These are phyloP conservation scores for Thalassiosira mediterranea DNA, from an alignment of 352 stramenopile species.

Conservation along the genomic window DNA sequence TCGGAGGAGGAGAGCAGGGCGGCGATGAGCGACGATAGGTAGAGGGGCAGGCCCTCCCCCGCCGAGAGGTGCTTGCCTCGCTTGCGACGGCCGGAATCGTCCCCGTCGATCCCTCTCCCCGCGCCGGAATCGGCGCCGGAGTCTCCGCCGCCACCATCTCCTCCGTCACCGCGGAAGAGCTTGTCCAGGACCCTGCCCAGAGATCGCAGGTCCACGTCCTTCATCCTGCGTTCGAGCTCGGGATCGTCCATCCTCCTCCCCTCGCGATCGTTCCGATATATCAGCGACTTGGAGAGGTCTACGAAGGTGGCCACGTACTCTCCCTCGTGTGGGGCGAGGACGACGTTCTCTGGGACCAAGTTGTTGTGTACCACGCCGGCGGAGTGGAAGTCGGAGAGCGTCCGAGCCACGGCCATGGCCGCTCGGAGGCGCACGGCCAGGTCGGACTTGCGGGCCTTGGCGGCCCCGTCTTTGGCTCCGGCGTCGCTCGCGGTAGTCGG, in stretches of 20 bases:
- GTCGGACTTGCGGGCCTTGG: no score
- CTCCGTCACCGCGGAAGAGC: conserved; percentile 5
- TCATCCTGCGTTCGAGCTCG: background rate
- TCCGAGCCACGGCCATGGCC: conserved; percentile 48
- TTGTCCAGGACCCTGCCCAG: conserved; percentile 13
- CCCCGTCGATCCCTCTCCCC: no score
- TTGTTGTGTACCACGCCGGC: conserved; percentile 43
- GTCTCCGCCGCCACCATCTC: no score
- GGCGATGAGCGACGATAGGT: conserved; percentile 11
- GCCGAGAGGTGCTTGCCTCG: conserved; percentile 1
- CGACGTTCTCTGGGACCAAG: conserved; percentile 35
- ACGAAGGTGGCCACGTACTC: conserved; percentile 51
- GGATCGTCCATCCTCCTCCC: no score
- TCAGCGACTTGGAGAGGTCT: conserved; percentile 20
- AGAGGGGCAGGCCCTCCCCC: conserved; percentile 19
- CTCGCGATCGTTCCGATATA: background rate
- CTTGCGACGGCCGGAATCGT: no score
- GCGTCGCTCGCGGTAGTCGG: background rate
- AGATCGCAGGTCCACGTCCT: conserved; percentile 1
- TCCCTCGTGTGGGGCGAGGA: conserved; percentile 31
- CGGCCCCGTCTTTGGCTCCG: background rate
- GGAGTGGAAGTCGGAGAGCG: conserved; percentile 41
- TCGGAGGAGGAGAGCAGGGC: conserved; percentile 1
- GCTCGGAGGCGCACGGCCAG: conserved; percentile 18
- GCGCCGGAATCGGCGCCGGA: no score